Conservation (phyloP, 2,329 filamentous ascomycete genomes). For the Alternaria rosae region DNA sequence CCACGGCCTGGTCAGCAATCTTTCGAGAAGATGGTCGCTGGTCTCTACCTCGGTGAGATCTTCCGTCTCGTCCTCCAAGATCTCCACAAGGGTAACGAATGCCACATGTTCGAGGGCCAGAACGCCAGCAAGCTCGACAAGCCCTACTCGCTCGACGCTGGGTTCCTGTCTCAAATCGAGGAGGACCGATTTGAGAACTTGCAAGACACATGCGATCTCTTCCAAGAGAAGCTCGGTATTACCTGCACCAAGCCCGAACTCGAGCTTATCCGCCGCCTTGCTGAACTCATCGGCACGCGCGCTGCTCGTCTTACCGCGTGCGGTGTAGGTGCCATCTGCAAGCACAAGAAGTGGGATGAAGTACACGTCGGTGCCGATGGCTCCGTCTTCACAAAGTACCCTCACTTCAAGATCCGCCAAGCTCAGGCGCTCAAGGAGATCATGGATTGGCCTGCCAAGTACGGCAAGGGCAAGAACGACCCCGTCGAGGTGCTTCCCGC, state of each 20-base stretch:
- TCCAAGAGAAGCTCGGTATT: slow-evolving; percentile 78
- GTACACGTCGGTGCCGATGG: slow-evolving; percentile 97
- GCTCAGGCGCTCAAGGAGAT: slow-evolving; percentile 92
- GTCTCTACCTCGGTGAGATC: slow-evolving; percentile 92
- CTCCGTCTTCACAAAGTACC: slow-evolving; percentile 99
- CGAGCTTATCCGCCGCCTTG: slow-evolving; percentile 85
- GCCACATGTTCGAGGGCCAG: slow-evolving; percentile 82
- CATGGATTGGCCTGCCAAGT: slow-evolving; percentile 87
- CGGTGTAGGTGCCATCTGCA: slow-evolving; percentile 94
- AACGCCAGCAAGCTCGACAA: slow-evolving; percentile 82
- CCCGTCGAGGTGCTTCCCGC: slow-evolving; percentile 87
- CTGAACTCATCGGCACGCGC: slow-evolving; percentile 93
- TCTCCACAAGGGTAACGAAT: slow-evolving; percentile 69
- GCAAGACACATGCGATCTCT: slow-evolving; percentile 83
- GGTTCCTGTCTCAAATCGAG: slow-evolving; percentile 91
- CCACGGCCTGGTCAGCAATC: slow-evolving; percentile 92
- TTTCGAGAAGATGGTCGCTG: slow-evolving; percentile 98
- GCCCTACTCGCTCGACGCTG: slow-evolving; percentile 88
- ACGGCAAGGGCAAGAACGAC: slow-evolving; percentile 68
- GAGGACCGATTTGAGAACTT: slow-evolving; percentile 97
- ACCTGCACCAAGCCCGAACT: slow-evolving; percentile 77
- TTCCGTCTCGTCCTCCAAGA: slow-evolving; percentile 89
- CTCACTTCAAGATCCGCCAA: slow-evolving; percentile 93
- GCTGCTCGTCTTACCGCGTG: slow-evolving; percentile 92
- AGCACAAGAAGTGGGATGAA: slow-evolving; percentile 87